Evolutionary conservation across 768 basidiomycete genomes (phyloP).

Genomic region (Pulveroboletus sp.): DNA sequence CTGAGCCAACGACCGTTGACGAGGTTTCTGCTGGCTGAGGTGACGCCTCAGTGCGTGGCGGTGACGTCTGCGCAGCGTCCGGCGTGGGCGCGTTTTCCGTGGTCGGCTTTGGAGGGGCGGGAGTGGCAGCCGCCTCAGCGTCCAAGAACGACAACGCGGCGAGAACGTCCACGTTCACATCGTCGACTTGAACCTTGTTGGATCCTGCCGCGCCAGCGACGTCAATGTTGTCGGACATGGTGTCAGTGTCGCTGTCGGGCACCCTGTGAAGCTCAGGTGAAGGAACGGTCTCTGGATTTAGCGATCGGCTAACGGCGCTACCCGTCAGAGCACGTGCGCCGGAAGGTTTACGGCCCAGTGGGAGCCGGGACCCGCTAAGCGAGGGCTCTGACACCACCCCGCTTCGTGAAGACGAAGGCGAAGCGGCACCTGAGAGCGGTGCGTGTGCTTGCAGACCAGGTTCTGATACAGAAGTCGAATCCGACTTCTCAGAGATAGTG

Average conservation of each 20-base stretch:
- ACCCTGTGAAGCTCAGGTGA: constrained; percentile 33
- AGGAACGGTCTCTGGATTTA: constrained; percentile 36
- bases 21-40: constrained; percentile 36
- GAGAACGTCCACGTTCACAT: constrained; percentile 64
- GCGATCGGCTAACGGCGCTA: constrained; percentile 34
- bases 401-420: constrained; percentile 16
- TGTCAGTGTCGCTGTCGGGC: constrained; percentile 30
- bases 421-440: constrained; percentile 23
- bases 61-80: constrained; percentile 12
- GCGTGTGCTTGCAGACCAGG: constrained; percentile 18
- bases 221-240: constrained; percentile 29
- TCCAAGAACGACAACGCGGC: constrained; percentile 77
- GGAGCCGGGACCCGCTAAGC: constrained; percentile 36
- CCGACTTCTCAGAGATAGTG: constrained; percentile 44
- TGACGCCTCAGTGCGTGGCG: constrained; percentile 27
- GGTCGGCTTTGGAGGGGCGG: constrained; percentile 16
- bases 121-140: constrained; percentile 27
- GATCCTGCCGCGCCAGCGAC: background rate
- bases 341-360: constrained; percentile 65
- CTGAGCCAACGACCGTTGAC: constrained; percentile 18
- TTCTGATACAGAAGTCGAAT: constrained; percentile 30
- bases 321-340: constrained; percentile 69
- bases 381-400: constrained; percentile 31
- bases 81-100: background rate
- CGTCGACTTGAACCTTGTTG: constrained; percentile 35